Percentiles rank a stretch among this genome's conserved stretches.
Evolutionary conservation across 768 basidiomycete species (phyloP).

Genomic region (Neoboletus magnificus): DNA sequence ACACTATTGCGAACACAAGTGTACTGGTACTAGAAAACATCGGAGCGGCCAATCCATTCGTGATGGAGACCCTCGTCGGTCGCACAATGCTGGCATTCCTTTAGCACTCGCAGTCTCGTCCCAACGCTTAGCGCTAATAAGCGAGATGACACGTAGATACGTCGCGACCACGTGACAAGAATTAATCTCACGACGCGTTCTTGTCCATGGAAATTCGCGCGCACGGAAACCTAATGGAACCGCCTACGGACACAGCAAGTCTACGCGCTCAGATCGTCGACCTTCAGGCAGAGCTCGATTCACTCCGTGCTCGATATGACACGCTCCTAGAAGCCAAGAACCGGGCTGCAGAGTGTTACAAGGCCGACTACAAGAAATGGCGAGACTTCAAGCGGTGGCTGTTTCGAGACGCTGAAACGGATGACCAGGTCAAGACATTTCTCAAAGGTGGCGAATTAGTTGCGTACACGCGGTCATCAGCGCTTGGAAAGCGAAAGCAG

Average conservation of each 20-base stretch:
- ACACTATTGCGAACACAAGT: too few species aligned
- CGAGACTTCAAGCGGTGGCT: constrained; percentile 43
- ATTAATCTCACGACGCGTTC: not conserved
- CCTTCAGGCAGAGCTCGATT: constrained; percentile 33
- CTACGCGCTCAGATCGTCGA: constrained; percentile 12
- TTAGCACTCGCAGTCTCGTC: too few species aligned
- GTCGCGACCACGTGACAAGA: constrained; percentile 23
- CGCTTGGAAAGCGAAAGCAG: constrained; percentile 28
- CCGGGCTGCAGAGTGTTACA: constrained; percentile 46
- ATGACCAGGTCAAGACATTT: constrained; percentile 24
- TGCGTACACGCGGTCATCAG: constrained; percentile 18
- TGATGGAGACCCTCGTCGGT: too few species aligned
- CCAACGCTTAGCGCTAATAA: too few species aligned
- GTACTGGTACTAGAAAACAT: too few species aligned
- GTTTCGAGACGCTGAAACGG: constrained; percentile 33
- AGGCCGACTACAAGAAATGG: constrained; percentile 55
- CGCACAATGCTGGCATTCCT: too few species aligned
- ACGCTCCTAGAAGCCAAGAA: constrained; percentile 42
- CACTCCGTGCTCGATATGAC: constrained; percentile 43
- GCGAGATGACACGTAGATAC: not conserved
- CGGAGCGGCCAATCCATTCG: too few species aligned
- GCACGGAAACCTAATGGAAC: constrained; percentile 1
- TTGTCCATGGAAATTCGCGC: not conserved
- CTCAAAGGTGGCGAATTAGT: constrained; percentile 31
- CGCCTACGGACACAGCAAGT: not conserved